Evolutionary conservation across 805 yeast species (phyloP).

Genomic region (Ogataea trehaloabstinens): DNA sequence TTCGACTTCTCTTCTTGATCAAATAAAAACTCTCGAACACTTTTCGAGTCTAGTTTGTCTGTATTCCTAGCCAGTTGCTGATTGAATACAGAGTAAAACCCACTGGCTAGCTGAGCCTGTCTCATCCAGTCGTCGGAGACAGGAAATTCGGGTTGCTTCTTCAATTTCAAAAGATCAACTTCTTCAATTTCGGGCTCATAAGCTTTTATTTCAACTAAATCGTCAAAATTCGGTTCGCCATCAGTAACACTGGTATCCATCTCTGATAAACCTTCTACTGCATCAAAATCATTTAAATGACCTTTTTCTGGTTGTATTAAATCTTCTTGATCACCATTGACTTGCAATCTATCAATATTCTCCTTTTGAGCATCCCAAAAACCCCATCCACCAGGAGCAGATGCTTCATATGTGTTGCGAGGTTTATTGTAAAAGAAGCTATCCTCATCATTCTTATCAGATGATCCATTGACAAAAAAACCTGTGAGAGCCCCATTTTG

Average conservation of each 20-base stretch:
- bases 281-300: slow-evolving; percentile 3
- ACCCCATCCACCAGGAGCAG: slow-evolving; percentile 34
- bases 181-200: slow-evolving; percentile 64
- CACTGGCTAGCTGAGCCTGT: slow-evolving; percentile 55
- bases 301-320: slow-evolving; percentile 6
- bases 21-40: slow-evolving; percentile 21
- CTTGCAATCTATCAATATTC: neutral
- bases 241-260: slow-evolving; percentile 7
- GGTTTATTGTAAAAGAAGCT: slow-evolving; percentile 27
- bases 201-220: slow-evolving; percentile 57
- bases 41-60: slow-evolving; percentile 16
- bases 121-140: slow-evolving; percentile 61
- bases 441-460: slow-evolving; percentile 1
- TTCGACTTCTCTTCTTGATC: slow-evolving; percentile 14
- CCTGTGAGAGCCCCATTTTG: slow-evolving; percentile 6
- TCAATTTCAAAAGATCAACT: slow-evolving; percentile 43
- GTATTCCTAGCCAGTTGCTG: slow-evolving; percentile 15
- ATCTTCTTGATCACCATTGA: slow-evolving; percentile 7
- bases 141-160: slow-evolving; percentile 42
- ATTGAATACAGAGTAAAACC: slow-evolving; percentile 39
- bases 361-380: neutral
- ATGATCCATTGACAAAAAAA: neutral
- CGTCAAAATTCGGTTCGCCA: slow-evolving; percentile 24
- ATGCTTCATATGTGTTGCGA: slow-evolving; percentile 14
- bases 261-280: slow-evolving; percentile 3